Percentiles rank a stretch among this genome's conserved stretches.
Evolutionary conservation across 305 asterid species (phyloP).

Genomic region (Ilex paraguariensis): DNA sequence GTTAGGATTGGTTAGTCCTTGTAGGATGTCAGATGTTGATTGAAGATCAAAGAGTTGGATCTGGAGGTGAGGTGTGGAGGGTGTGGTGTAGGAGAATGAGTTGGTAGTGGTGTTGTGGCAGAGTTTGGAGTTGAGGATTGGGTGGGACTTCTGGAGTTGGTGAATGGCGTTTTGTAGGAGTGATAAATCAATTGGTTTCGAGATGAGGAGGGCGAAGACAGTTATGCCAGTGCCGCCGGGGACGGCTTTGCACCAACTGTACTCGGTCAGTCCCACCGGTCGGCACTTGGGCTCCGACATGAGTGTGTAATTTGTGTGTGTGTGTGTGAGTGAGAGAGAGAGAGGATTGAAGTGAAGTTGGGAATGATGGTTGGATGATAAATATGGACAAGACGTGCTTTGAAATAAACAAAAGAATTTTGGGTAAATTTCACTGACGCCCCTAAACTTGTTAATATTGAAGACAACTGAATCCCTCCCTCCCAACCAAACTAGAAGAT

Average conservation of each 20-base stretch:
- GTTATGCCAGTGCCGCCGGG: slow-evolving; percentile 87
- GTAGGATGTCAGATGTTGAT: slow-evolving; percentile 58
- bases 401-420: too few relatives aligned
- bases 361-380: too few relatives aligned
- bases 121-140: slow-evolving; percentile 76
- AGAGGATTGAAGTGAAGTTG: too few relatives aligned
- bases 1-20: slow-evolving; percentile 8
- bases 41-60: slow-evolving; percentile 48
- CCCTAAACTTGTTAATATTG: too few relatives aligned
- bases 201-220: slow-evolving; percentile 57
- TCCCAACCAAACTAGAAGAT: too few relatives aligned
- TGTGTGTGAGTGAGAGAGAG: too few relatives aligned
- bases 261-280: slow-evolving; percentile 59
- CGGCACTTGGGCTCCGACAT: slow-evolving; percentile 29
- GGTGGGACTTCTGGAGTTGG: slow-evolving; percentile 56
- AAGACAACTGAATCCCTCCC: too few relatives aligned
- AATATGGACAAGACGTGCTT: too few relatives aligned
- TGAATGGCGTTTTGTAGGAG: slow-evolving; percentile 50
- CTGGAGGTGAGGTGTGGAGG: slow-evolving; percentile 43
- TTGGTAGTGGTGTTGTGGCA: slow-evolving; percentile 31
- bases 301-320: slow-evolving; percentile 3
- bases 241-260: slow-evolving; percentile 91
- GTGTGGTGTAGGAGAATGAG: slow-evolving; percentile 48
- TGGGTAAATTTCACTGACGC: too few relatives aligned
- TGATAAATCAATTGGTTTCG: slow-evolving; percentile 36